phyloP scores from a whole-genome alignment of 1,284 basidiomycete species.

The Rhodotorula mucilaginosa region DNA sequence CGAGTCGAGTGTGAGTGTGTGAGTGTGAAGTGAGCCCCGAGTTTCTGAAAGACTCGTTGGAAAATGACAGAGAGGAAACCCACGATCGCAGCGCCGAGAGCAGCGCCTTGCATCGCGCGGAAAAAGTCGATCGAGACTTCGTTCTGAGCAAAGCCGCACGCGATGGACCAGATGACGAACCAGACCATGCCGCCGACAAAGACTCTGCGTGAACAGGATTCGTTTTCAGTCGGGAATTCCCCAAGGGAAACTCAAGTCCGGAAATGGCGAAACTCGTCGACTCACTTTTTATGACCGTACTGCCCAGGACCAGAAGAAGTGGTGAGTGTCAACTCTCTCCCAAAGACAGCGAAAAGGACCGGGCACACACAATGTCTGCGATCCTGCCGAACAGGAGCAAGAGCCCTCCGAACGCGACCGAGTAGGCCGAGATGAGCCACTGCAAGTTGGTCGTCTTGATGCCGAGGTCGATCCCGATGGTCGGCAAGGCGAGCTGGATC shows the following conservation, averaged over 20 bases:
- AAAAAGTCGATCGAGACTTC: slow-evolving; percentile 46
- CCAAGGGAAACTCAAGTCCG: not conserved
- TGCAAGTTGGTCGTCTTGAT: slow-evolving; percentile 22
- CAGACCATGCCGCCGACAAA: slow-evolving; percentile 45
- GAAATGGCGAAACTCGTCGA: no score
- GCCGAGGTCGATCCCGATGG: slow-evolving; percentile 15
- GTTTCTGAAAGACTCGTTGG: not conserved
- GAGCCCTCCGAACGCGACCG: slow-evolving; percentile 46
- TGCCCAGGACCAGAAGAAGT: not conserved
- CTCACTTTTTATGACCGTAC: slow-evolving; percentile 19
- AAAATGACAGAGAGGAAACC: not conserved
- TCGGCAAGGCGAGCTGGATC: slow-evolving; percentile 15
- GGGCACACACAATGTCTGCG: slow-evolving; percentile 62
- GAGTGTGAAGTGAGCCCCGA: no score
- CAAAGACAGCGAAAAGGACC: slow-evolving; percentile 3
- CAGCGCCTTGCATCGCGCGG: slow-evolving; percentile 40
- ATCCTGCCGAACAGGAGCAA: slow-evolving; percentile 67
- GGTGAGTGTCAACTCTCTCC: no score
- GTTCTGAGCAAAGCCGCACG: slow-evolving; percentile 45
- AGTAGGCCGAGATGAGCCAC: slow-evolving; percentile 31
- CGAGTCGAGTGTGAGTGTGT: no score
- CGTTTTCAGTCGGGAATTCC: no score
- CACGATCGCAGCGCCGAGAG: slow-evolving; percentile 22
- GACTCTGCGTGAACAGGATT: not conserved
- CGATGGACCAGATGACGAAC: slow-evolving; percentile 46